phyloP scores from a whole-genome alignment of 805 yeast genomes.

The Henningerozyma blattae region DNA sequence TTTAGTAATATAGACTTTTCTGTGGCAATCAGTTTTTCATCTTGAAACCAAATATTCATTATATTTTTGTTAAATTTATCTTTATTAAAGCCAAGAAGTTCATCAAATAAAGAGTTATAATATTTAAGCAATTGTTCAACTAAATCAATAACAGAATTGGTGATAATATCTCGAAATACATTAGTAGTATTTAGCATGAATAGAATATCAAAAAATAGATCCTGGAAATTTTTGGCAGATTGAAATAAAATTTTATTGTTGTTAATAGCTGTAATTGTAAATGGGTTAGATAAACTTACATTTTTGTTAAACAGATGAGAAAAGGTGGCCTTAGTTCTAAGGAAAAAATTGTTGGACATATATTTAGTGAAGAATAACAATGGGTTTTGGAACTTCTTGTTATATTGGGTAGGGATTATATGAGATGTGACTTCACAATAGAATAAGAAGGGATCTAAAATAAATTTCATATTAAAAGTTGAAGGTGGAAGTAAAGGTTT shows the following conservation, averaged over 20 bases:
- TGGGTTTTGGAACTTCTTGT: constrained; percentile 19
- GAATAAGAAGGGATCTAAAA: constrained; percentile 59
- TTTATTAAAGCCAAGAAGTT: constrained; percentile 13
- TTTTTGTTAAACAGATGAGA: constrained; percentile 38
- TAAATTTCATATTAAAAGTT: constrained; percentile 67
- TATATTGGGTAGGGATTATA: constrained; percentile 23
- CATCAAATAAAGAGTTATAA: constrained; percentile 23
- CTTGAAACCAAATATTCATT: constrained; percentile 26
- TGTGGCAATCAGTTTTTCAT: constrained; percentile 19
- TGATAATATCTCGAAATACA: constrained; percentile 42
- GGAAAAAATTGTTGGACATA: constrained; percentile 52
- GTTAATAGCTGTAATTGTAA: constrained; percentile 24
- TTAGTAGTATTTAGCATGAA: constrained; percentile 26
- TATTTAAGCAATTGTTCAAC: constrained; percentile 28
- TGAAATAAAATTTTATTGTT: constrained; percentile 22
- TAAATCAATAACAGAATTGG: constrained; percentile 26
- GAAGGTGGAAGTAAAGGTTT: constrained; percentile 58
- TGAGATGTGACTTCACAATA: constrained; percentile 50
- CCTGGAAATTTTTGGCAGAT: constrained; percentile 19
- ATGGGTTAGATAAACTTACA: constrained; percentile 29
- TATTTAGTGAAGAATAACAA: constrained; percentile 45
- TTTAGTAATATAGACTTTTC: constrained; percentile 23
- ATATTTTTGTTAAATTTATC: constrained; percentile 15
- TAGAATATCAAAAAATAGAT: constrained; percentile 14
- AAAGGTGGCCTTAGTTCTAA: constrained; percentile 51